These are phyloP conservation scores for Euphorbia tirucalli DNA, from an alignment of 345 rosid species.

Conservation along the genomic window DNA sequence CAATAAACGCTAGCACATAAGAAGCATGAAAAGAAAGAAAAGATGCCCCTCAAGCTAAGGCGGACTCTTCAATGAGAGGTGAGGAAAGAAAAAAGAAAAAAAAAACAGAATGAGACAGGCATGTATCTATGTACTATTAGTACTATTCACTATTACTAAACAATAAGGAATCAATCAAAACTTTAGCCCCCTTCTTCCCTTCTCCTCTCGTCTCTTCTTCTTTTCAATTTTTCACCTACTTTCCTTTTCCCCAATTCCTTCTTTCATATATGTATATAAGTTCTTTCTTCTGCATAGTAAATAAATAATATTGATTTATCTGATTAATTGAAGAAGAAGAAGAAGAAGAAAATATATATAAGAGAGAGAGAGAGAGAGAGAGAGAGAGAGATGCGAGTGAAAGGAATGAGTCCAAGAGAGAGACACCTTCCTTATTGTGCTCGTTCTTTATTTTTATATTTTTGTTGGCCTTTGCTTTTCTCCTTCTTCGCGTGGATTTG, in stretches of 20 bases:
- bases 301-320: too few species aligned
- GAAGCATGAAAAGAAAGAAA: constrained; percentile 42
- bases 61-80: constrained; percentile 51
- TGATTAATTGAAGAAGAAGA: too few species aligned
- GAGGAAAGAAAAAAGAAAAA: too few species aligned
- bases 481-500: too few species aligned
- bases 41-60: constrained; percentile 42
- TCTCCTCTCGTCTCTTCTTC: background rate
- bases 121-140: background rate
- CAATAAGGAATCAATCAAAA: too few species aligned
- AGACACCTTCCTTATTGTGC: constrained; percentile 25
- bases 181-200: background rate
- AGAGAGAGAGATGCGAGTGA: constrained; percentile 19
- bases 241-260: too few species aligned
- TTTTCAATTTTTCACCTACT: background rate
- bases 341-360: too few species aligned
- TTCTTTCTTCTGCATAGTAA: too few species aligned
- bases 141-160: too few species aligned
- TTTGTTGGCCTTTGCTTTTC: too few species aligned
- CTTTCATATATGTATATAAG: too few species aligned
- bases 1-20: constrained; percentile 33
- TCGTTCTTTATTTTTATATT: constrained; percentile 19
- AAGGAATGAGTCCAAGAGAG: constrained; percentile 27
- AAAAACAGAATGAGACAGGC: constrained; percentile 8
- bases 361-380: background rate